Evolutionary conservation across 2,329 filamentous ascomycete genomes (phyloP).

Genomic region (Tolypocladium tundrense): DNA sequence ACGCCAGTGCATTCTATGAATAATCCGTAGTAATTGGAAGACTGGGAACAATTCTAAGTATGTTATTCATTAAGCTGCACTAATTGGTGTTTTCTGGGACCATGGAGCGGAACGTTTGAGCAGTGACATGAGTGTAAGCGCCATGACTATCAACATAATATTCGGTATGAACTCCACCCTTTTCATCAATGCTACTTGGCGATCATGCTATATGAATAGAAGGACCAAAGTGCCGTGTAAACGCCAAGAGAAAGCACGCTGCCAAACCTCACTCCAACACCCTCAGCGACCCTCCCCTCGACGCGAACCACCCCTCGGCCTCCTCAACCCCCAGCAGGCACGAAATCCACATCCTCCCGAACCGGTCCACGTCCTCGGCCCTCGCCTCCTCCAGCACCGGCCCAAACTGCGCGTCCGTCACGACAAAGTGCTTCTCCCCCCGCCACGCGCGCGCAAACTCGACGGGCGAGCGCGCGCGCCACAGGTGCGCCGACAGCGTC

Average conservation of each 20-base stretch:
- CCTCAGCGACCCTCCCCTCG: conserved; percentile 8
- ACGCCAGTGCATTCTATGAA: too few relatives aligned
- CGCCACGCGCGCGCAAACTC: conserved; percentile 28
- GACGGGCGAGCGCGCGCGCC: conserved; percentile 23
- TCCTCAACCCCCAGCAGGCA: conserved; percentile 20
- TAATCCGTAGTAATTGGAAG: too few relatives aligned
- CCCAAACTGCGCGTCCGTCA: conserved; percentile 17
- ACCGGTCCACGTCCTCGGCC: conserved; percentile 31
- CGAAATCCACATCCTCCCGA: conserved; percentile 26
- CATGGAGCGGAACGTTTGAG: too few relatives aligned
- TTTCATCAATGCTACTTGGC: too few relatives aligned
- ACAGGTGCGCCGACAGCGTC: conserved; percentile 28
- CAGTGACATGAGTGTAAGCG: too few relatives aligned
- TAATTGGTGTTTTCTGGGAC: too few relatives aligned
- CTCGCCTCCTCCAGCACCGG: conserved; percentile 21
- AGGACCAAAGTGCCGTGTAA: too few relatives aligned
- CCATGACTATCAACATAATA: too few relatives aligned
- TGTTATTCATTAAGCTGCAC: too few relatives aligned
- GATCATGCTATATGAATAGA: too few relatives aligned
- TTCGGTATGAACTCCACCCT: too few relatives aligned
- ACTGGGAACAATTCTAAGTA: too few relatives aligned
- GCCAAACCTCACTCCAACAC: background rate
- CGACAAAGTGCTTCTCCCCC: conserved; percentile 16
- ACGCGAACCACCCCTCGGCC: conserved; percentile 22
- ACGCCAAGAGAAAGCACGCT: background rate